Base-by-base conservation (phyloP, 805 yeast genomes). In the Nakazawaea siamensis region DNA sequence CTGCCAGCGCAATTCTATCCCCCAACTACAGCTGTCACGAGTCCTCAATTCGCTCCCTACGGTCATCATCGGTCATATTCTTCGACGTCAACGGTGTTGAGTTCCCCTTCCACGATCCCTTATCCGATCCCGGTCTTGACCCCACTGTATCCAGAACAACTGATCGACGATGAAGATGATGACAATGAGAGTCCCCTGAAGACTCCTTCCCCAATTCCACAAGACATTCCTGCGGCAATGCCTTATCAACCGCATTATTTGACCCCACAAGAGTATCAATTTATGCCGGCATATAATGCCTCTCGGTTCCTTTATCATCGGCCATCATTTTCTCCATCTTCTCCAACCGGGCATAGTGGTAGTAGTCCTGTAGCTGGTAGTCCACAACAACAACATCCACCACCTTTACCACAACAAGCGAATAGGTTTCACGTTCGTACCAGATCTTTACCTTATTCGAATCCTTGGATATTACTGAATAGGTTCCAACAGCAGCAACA, bases 391-490 rank as follows among this genome's bases (percentile, higher is more conserved):
- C n/a, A n/a, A n/a, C n/a, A n/a, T n/a, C n/a, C n/a, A n/a, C n/a
- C n/a, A n/a, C n/a, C n/a, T n/a, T n/a, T n/a, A n/a, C n/a, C n/a
- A n/a, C n/a, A n/a, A n/a, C n/a, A n/a, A n/a, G n/a, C n/a, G n/a
- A n/a, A n/a, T n/a, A n/a, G n/a, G n/a, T n/a, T n/a, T n/a, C n/a
- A n/a, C n/a, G n/a, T n/a, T n/a, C 27, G 39, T 27, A 21, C 39
- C 16, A 31, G 33, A 16, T 36, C 39, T 6, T 18, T 36, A 24
- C 35, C 24, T 4, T 31, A 31, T 16, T 8, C 18, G 14, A 26
- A 31, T 11, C 33, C 34, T 10, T 35, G 35, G 35, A 10, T 30
- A 14, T 14, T 35, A 4, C 20, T 32, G n/a, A 15, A 11, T 17
- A 26, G 35, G 18, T 31, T 9, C 25, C 35, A 18, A 21, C 33